These are phyloP conservation scores for Monosporascus sp. DNA, from an alignment of 2,329 filamentous ascomycete genomes.

Conservation along the genomic window DNA sequence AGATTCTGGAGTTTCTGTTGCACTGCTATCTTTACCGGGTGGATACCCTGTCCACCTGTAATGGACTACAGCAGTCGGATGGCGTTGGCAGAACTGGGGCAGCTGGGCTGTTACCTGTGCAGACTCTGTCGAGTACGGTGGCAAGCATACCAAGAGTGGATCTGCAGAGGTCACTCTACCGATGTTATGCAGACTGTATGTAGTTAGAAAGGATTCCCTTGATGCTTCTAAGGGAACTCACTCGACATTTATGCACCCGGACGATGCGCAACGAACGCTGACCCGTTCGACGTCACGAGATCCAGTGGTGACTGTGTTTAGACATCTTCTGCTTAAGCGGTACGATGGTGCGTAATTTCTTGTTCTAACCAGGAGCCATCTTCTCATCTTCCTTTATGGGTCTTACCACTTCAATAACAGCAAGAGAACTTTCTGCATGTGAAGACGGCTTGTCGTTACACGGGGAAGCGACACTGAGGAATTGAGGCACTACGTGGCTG, in stretches of 20 bases:
- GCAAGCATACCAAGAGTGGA: slow-evolving; percentile 52
- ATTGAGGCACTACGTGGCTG: no score
- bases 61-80: slow-evolving; percentile 50
- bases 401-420: background rate
- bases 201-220: slow-evolving; percentile 11
- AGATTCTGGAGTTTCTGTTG: background rate
- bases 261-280: slow-evolving; percentile 42
- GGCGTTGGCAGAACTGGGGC: slow-evolving; percentile 36
- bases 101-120: slow-evolving; percentile 23
- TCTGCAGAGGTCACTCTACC: slow-evolving; percentile 28
- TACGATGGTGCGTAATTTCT: slow-evolving; percentile 5
- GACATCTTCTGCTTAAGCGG: slow-evolving; percentile 7
- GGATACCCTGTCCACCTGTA: slow-evolving; percentile 48
- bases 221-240: slow-evolving; percentile 24
- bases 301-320: slow-evolving; percentile 16
- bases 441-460: background rate
- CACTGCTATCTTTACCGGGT: slow-evolving; percentile 9
- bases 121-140: slow-evolving; percentile 36
- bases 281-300: slow-evolving; percentile 34
- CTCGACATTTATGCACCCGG: slow-evolving; percentile 47
- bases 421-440: background rate
- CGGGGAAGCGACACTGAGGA: no score
- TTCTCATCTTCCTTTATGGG: slow-evolving; percentile 11
- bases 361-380: slow-evolving; percentile 10
- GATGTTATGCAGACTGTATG: slow-evolving; percentile 44